Base-by-base conservation (phyloP, 2,329 filamentous ascomycete genomes). In the Epicoccum nigrum region DNA sequence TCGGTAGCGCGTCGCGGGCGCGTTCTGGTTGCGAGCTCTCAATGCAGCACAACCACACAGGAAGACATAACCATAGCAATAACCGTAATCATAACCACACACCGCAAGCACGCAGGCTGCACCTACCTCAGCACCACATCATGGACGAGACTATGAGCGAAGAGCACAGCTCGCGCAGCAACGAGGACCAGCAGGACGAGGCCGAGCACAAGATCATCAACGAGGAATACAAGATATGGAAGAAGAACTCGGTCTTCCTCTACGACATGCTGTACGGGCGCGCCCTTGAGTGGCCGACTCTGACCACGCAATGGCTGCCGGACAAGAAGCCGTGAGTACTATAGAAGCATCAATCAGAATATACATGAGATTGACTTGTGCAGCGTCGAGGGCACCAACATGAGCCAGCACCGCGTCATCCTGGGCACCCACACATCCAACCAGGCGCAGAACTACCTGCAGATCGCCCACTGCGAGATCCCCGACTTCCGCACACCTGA, bases 151-250 rank as follows among this genome's bases (percentile, higher is more conserved):
- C 55, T 12, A 74, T 74, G 72, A 73, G 66, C 40, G 71, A 54
- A 21, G 50, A 48, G 11, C 45, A 67, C 62, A 66, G 70, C 42
- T 55, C 59, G 32, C 64, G 61, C 47, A 72, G 81, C 38, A 82
- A 85, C 55, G 87, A 92, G 51, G 88, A 90, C 45, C 86, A 89
- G 52, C 86, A 89, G 21, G 81, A 87, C 71, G 82, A 89, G 69
- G 77, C 84, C 62, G 86, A 90, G 69, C 88, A 95, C 76, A 92
- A 95, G 76, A 81, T 96, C 55, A 92, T 97, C 76, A 97, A 97
- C 65, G 94, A 99, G 80, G 94, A 99, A 74, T 99, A 99, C 84
- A 99, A 99, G 76, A 97, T 93, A 61, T 99, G 94, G 94, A 99
- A 99, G 83, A 99, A 99, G 81, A 99, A 99, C 77, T 91, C 90